Base-by-base conservation (phyloP, 345 rosid species). In the Jatropha curcas region DNA sequence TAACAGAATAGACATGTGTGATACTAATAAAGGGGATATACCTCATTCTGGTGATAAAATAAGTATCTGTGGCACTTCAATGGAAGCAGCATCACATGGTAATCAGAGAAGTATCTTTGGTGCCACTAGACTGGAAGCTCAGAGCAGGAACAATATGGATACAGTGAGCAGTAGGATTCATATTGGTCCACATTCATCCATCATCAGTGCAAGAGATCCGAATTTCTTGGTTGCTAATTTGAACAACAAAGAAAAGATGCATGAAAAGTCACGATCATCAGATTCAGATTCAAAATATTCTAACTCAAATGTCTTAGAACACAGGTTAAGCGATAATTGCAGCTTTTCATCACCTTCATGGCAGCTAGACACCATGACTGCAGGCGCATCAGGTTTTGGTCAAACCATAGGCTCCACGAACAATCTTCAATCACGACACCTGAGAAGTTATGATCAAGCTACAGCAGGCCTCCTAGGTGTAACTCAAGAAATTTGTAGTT, bases 211-310 rank as follows among this genome's bases (percentile, higher is more conserved):
- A 1, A 52, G 62, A 67, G 62, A 64, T 33, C 17, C 64, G 53
- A 71, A 74, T 45, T 48, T 67, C 34, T 63, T 75, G 50, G 60
- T 8, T 46, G 35, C 57, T 4, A 76, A 53, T 45, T 58, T 71
- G 13, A 68, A 52, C 19, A 56, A 37, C 7, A 22, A 58, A 24
- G 66, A 81, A 20, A 33, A 60, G 41, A 59, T 43, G 35, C 56
- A 72, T 24, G 55, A 59, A 33, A 41, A 46, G 17, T 50, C 69
- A 33, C 56, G 2, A 17, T 45, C n/a, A 16, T 55, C 12, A 28
- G 65, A 73, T 41, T 50, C 72, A 46, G 60, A 64, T 7, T 66
- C 19, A n/a, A 56, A 67, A 50, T 25, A 63, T 19, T 11, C 13
- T 31, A 53, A 12, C 55, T 45, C 68, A 9, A 72, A 75, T 45